These are phyloP conservation scores for Globisporangium camurandrum DNA, from an alignment of 352 stramenopile genomes.

Conservation along the genomic window DNA sequence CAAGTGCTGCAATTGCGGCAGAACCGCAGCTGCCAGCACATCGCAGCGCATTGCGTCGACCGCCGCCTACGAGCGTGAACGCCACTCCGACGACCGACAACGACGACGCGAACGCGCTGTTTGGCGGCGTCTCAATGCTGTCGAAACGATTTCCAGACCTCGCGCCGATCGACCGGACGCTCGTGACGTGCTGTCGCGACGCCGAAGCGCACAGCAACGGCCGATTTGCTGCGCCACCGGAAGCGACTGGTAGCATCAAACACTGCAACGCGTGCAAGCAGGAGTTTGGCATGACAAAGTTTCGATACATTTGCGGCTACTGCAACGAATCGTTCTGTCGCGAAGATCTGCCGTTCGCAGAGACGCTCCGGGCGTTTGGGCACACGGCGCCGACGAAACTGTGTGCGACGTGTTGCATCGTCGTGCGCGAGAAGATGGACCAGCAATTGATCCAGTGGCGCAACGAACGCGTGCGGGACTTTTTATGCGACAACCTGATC, in stretches of 20 bases:
- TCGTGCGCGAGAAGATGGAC: conserved; percentile 71
- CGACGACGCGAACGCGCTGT: conserved; percentile 3
- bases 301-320: conserved; percentile 79
- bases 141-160: conserved; percentile 75
- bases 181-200: conserved; percentile 64
- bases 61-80: neutral
- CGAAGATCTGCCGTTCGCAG: conserved; percentile 50
- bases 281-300: conserved; percentile 80
- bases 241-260: conserved; percentile 48
- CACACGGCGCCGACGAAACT: conserved; percentile 50
- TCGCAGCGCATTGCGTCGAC: too few relatives aligned
- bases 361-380: conserved; percentile 60
- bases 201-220: conserved; percentile 33
- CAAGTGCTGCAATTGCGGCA: conserved; percentile 39
- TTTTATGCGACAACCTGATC: conserved; percentile 49
- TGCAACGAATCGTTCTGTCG: conserved; percentile 75
- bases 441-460: conserved; percentile 75
- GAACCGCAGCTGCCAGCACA: conserved; percentile 31
- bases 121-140: conserved; percentile 54
- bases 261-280: conserved; percentile 60
- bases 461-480: conserved; percentile 74
- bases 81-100: neutral
- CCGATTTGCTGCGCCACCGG: too few relatives aligned
- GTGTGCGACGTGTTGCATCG: conserved; percentile 61
- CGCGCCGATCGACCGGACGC: conserved; percentile 53